phyloP scores from a whole-genome alignment of 768 basidiomycete genomes.

The Mycena rosella region DNA sequence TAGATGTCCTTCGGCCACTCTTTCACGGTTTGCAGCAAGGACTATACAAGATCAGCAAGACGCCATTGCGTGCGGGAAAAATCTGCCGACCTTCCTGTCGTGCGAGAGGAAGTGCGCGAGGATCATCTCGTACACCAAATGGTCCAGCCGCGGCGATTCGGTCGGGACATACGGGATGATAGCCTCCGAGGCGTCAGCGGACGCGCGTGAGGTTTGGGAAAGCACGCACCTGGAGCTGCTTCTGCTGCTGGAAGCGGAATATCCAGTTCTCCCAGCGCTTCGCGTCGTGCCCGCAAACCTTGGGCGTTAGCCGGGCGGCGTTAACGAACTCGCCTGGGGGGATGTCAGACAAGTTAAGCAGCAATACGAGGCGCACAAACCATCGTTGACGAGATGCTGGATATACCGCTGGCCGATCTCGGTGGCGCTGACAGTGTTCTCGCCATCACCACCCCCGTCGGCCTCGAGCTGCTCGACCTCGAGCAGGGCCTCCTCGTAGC shows the following conservation, averaged over 20 bases:
- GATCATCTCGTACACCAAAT: slow-evolving; percentile 95
- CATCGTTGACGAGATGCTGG: slow-evolving; percentile 84
- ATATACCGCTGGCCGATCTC: slow-evolving; percentile 91
- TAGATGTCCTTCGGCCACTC: slow-evolving; percentile 95
- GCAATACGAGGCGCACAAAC: slow-evolving; percentile 53
- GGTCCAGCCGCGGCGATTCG: slow-evolving; percentile 81
- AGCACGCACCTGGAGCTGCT: slow-evolving; percentile 77
- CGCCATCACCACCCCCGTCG: slow-evolving; percentile 42
- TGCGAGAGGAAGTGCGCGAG: slow-evolving; percentile 87
- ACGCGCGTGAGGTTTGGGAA: neutral
- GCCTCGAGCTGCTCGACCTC: slow-evolving; percentile 79
- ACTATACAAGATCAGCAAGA: slow-evolving; percentile 53
- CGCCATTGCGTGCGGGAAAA: neutral
- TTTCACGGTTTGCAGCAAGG: slow-evolving; percentile 81
- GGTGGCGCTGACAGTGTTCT: slow-evolving; percentile 62
- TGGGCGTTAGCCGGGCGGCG: slow-evolving; percentile 86
- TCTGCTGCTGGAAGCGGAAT: slow-evolving; percentile 87
- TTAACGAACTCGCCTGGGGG: slow-evolving; percentile 69
- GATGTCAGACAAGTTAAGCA: neutral
- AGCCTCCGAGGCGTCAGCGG: slow-evolving; percentile 58
- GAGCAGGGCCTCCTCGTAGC: slow-evolving; percentile 91
- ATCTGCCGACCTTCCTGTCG: slow-evolving; percentile 71
- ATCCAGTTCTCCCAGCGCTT: slow-evolving; percentile 98
- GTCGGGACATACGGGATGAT: slow-evolving; percentile 94
- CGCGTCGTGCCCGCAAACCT: slow-evolving; percentile 84